These are phyloP conservation scores for Daldinia grandis DNA, from an alignment of 495 filamentous ascomycete genomes.

Conservation along the genomic window DNA sequence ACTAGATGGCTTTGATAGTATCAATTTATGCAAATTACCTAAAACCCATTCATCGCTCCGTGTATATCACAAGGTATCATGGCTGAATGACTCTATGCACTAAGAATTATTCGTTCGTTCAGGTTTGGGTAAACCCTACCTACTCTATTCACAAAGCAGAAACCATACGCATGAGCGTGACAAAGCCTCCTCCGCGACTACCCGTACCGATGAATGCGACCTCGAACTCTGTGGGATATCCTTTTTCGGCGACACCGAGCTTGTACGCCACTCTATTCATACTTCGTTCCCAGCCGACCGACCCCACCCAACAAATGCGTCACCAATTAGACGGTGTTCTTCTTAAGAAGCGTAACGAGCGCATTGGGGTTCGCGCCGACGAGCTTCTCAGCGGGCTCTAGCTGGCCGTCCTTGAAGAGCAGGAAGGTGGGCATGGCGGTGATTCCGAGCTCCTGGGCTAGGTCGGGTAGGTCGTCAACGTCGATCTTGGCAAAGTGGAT, in stretches of 20 bases:
- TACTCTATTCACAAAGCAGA: constrained; percentile 16
- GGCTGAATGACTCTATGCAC: background rate
- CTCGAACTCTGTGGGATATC: constrained; percentile 21
- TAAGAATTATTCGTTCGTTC: constrained; percentile 18
- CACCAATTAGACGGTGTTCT: constrained; percentile 5
- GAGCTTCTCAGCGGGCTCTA: constrained; percentile 67
- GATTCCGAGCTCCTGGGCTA: constrained; percentile 81
- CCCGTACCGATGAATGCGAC: background rate
- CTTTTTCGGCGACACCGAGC: background rate
- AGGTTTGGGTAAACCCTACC: constrained; percentile 4
- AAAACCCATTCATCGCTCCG: too few relatives aligned
- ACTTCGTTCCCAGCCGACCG: background rate
- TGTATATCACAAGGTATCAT: background rate
- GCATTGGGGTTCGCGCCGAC: constrained; percentile 81
- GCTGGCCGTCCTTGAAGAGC: constrained; percentile 80
- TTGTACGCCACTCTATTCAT: background rate
- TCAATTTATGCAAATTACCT: too few relatives aligned
- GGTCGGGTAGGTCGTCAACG: constrained; percentile 81
- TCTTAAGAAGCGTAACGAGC: constrained; percentile 64
- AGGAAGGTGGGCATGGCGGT: constrained; percentile 96
- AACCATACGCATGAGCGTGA: constrained; percentile 6
- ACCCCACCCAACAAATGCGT: background rate
- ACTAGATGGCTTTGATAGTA: too few relatives aligned
- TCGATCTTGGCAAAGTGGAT: constrained; percentile 90
- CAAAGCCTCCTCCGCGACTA: background rate